These are phyloP conservation scores for Roridomyces roridus DNA, from an alignment of 768 basidiomycete genomes.

Conservation along the genomic window DNA sequence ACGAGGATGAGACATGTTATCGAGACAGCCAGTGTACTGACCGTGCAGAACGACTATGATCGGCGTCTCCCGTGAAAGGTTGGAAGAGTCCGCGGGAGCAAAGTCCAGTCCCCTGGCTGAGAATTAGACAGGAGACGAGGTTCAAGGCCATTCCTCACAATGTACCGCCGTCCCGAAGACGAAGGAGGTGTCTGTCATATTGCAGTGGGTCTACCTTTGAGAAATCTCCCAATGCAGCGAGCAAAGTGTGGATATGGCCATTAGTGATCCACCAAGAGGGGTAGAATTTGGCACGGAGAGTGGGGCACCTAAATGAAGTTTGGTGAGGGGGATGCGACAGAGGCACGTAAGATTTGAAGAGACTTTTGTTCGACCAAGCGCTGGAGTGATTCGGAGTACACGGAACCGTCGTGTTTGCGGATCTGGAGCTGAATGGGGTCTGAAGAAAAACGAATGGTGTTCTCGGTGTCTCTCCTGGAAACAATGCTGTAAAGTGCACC, in stretches of 20 bases:
- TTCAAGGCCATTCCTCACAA: slow-evolving; percentile 47
- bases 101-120: slow-evolving; percentile 80
- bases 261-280: slow-evolving; percentile 58
- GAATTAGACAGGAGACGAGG: background rate
- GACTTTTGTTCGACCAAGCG: slow-evolving; percentile 43
- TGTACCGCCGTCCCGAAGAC: slow-evolving; percentile 67
- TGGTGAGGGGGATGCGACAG: background rate
- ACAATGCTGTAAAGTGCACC: slow-evolving; percentile 39
- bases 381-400: slow-evolving; percentile 45
- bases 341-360: background rate
- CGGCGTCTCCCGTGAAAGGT: slow-evolving; percentile 47
- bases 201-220: slow-evolving; percentile 58
- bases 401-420: slow-evolving; percentile 35
- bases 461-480: slow-evolving; percentile 27
- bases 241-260: slow-evolving; percentile 70
- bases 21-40: slow-evolving; percentile 54
- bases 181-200: slow-evolving; percentile 61
- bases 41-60: slow-evolving; percentile 66
- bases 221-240: slow-evolving; percentile 66
- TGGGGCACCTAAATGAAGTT: slow-evolving; percentile 36
- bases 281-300: slow-evolving; percentile 47
- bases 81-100: slow-evolving; percentile 51
- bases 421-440: slow-evolving; percentile 44
- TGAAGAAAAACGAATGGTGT: slow-evolving; percentile 43
- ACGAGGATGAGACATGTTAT: background rate